Conservation (phyloP, 23 red algal species). For the Gracilaria gracilis region DNA sequence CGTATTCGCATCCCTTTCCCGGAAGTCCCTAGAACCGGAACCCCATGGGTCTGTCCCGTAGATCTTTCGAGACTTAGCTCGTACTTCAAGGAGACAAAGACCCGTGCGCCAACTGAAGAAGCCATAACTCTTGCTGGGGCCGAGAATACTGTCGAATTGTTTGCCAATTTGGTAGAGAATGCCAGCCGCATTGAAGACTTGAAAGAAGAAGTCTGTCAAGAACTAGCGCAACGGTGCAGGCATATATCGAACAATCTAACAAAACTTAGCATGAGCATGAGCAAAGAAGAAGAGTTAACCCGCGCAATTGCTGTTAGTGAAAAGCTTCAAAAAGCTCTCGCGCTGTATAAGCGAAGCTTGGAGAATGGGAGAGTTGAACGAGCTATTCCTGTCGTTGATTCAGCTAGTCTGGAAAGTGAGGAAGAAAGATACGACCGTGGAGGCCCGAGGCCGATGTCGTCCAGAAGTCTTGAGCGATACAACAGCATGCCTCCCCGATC, state of each 20-base stretch:
- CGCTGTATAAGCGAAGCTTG: constrained; percentile 36
- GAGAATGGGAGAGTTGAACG: constrained; percentile 32
- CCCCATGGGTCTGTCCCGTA: constrained; percentile 80
- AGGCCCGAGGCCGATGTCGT: background rate
- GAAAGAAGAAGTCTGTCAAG: constrained; percentile 64
- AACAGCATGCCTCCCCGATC: constrained; percentile 40
- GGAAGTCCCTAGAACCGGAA: constrained; percentile 43
- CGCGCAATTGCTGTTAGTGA: constrained; percentile 68
- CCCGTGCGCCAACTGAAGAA: constrained; percentile 6
- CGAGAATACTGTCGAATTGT: constrained; percentile 83
- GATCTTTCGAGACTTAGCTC: constrained; percentile 11
- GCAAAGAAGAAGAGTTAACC: constrained; percentile 70
- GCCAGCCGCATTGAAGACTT: constrained; percentile 47
- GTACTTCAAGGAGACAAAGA: constrained; percentile 38
- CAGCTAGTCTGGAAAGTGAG: constrained; percentile 55
- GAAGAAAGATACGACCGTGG: constrained; percentile 51
- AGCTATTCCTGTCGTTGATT: constrained; percentile 46
- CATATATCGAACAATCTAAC: constrained; percentile 55
- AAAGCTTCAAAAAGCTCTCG: constrained; percentile 44
- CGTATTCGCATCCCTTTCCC: constrained; percentile 64
- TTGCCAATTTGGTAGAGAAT: constrained; percentile 75
- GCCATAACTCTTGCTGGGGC: constrained; percentile 59
- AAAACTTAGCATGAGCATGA: constrained; percentile 68
- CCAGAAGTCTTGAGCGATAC: constrained; percentile 48
- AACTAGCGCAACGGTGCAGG: constrained; percentile 69